Percentiles rank a stretch among this genome's conserved stretches.
Evolutionary conservation across 2,329 filamentous ascomycete species (phyloP).

Genomic region (Penicillium digitatum): DNA sequence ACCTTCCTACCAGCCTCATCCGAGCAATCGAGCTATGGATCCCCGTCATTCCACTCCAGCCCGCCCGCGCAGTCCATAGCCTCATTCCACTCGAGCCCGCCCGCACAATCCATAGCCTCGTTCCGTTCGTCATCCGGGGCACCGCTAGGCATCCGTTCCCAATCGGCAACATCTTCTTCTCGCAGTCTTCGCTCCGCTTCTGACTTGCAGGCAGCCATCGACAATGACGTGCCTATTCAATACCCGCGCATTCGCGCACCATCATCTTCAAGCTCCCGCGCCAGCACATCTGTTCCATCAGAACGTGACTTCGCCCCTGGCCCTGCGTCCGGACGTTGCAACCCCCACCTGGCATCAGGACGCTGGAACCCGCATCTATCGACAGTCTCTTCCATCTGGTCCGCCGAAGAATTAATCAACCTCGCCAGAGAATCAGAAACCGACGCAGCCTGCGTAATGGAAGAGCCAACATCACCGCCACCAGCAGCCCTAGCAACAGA

Average conservation of each 20-base stretch:
- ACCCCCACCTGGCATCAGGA: conserved; percentile 19
- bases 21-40: conserved; percentile 32
- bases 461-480: conserved; percentile 25
- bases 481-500: conserved; percentile 24
- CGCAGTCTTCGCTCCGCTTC: conserved; percentile 33
- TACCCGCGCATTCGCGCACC: conserved; percentile 37
- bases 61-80: conserved; percentile 35
- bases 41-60: conserved; percentile 40
- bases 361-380: conserved; percentile 45
- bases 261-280: conserved; percentile 42
- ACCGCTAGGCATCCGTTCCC: conserved; percentile 28
- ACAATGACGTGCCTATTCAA: conserved; percentile 38
- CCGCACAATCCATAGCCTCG: conserved; percentile 31
- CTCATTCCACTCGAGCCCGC: conserved; percentile 42
- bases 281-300: conserved; percentile 30
- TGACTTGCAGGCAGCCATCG: conserved; percentile 37
- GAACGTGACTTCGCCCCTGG: conserved; percentile 34
- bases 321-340: conserved; percentile 34
- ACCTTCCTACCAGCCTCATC: conserved; percentile 34
- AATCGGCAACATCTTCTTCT: conserved; percentile 34
- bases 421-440: conserved; percentile 23
- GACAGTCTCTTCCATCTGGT: conserved; percentile 44
- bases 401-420: conserved; percentile 32
- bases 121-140: conserved; percentile 35
- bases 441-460: conserved; percentile 11